phyloP scores from a whole-genome alignment of 2,329 filamentous ascomycete species.

The Fusarium camptoceras region DNA sequence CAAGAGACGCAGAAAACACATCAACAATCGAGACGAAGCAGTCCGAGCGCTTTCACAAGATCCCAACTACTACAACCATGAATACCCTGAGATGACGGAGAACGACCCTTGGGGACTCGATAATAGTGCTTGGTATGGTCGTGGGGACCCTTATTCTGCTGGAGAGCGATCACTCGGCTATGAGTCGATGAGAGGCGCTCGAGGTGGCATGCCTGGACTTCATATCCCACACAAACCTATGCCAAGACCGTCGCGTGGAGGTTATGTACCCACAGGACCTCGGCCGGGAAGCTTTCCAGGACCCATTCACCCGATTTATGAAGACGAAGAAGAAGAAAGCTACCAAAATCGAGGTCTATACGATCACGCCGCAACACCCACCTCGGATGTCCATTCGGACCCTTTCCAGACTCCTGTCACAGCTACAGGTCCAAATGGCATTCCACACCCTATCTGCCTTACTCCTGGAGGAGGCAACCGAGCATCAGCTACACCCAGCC shows the following conservation, averaged over 20 bases:
- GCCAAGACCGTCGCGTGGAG: slow-evolving; percentile 46
- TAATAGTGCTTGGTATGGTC: slow-evolving; percentile 58
- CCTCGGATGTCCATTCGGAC: slow-evolving; percentile 56
- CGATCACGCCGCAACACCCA: slow-evolving; percentile 49
- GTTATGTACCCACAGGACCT: slow-evolving; percentile 50
- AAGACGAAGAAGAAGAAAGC: slow-evolving; percentile 66
- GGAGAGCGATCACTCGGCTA: slow-evolving; percentile 60
- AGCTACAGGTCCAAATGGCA: slow-evolving; percentile 22
- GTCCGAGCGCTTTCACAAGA: slow-evolving; percentile 64
- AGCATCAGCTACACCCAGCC: slow-evolving; percentile 54
- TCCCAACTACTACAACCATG: slow-evolving; percentile 58
- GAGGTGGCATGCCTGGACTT: slow-evolving; percentile 41
- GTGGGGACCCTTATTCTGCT: slow-evolving; percentile 56
- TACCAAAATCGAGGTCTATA: slow-evolving; percentile 46
- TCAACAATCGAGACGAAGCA: slow-evolving; percentile 58
- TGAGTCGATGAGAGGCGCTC: slow-evolving; percentile 59
- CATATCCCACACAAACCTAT: slow-evolving; percentile 52
- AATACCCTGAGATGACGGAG: slow-evolving; percentile 60
- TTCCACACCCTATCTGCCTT: slow-evolving; percentile 38
- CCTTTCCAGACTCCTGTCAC: slow-evolving; percentile 63
- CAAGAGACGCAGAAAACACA: slow-evolving; percentile 54
- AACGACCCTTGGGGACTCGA: slow-evolving; percentile 47
- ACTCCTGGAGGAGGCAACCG: slow-evolving; percentile 48
- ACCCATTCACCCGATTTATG: slow-evolving; percentile 68
- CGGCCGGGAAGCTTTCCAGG: slow-evolving; percentile 52